Percentiles rank a stretch among this genome's conserved stretches.
phyloP scores from a whole-genome alignment of 2,329 filamentous ascomycete species.

The Aspergillus aculeatus region DNA sequence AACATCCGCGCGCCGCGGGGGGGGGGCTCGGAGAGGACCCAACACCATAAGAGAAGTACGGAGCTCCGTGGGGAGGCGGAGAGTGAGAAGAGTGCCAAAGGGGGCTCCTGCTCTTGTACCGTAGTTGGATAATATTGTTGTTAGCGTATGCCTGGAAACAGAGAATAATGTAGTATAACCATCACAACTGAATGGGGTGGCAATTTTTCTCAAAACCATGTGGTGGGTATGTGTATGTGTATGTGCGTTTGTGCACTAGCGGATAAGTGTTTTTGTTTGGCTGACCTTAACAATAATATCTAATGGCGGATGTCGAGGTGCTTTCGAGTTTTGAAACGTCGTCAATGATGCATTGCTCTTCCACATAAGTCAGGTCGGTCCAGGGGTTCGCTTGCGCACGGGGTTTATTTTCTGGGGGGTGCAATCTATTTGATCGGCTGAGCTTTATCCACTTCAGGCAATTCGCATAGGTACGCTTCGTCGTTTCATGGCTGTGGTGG shows the following conservation, averaged over 20 bases:
- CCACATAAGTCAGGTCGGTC: neutral
- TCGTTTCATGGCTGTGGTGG: neutral
- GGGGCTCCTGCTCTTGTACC: too few species aligned
- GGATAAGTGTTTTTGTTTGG: too few species aligned
- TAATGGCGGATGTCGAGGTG: neutral
- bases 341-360: neutral
- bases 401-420: neutral
- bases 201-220: too few species aligned
- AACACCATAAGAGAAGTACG: neutral
- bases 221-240: too few species aligned
- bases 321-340: neutral
- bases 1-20: neutral
- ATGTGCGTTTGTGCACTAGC: too few species aligned
- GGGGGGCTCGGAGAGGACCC: neutral
- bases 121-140: too few species aligned
- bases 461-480: neutral
- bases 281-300: too few species aligned
- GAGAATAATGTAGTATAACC: too few species aligned
- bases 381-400: constrained; percentile 3
- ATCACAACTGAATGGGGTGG: too few species aligned
- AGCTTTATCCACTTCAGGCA: constrained; percentile 6
- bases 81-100: too few species aligned
- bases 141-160: too few species aligned
- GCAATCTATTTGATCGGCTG: neutral
- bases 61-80: neutral